Evolutionary conservation across 352 stramenopile species (phyloP).

Genomic region (Peronosclerospora sorghi): DNA sequence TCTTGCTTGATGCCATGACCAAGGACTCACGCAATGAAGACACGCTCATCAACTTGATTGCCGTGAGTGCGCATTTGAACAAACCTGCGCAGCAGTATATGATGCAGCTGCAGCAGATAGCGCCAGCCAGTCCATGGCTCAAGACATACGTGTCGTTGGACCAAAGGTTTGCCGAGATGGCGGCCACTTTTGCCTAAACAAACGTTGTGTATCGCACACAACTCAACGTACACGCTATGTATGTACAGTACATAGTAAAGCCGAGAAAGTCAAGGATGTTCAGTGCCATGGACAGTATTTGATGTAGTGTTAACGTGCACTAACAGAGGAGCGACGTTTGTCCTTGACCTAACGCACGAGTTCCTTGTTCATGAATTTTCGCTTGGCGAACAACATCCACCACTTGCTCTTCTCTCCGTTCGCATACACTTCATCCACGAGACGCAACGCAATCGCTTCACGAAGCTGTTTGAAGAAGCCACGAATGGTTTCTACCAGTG

Average conservation of each 20-base stretch:
- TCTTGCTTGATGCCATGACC: constrained; percentile 81
- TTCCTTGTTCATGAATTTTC: constrained; percentile 93
- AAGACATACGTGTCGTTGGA: constrained; percentile 57
- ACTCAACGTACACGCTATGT: no score
- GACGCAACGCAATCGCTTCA: constrained; percentile 64
- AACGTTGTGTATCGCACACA: background rate
- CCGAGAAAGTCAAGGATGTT: background rate
- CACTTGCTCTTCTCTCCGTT: constrained; percentile 88
- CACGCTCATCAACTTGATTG: constrained; percentile 91
- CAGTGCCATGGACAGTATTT: background rate
- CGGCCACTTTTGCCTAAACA: constrained; percentile 51
- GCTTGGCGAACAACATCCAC: constrained; percentile 90
- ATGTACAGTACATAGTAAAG: background rate
- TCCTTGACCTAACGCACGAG: constrained; percentile 34
- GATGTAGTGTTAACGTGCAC: background rate
- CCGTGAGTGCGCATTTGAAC: constrained; percentile 82
- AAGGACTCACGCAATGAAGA: constrained; percentile 84
- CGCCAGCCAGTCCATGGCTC: constrained; percentile 59
- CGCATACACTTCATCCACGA: constrained; percentile 77
- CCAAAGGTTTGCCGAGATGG: constrained; percentile 52
- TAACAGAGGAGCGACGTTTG: no score
- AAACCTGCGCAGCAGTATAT: constrained; percentile 77
- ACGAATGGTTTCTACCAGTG: constrained; percentile 56
- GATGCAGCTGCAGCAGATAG: constrained; percentile 69
- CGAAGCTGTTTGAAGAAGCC: constrained; percentile 88